phyloP scores from a whole-genome alignment of 176 grass and related monocot genomes.

The Eremochloa ophiuroides region DNA sequence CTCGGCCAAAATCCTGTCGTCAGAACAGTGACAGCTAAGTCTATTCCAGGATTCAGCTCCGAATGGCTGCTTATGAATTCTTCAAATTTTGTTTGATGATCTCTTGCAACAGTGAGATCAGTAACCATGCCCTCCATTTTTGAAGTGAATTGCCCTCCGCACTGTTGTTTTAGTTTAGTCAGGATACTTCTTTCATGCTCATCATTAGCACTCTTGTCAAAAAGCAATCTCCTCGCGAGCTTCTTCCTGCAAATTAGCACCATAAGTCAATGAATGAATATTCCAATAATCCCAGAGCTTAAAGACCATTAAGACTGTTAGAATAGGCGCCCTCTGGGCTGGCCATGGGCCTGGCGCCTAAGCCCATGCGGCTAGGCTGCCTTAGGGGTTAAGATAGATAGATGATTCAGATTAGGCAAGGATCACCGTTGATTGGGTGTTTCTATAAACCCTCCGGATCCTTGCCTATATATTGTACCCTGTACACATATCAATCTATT shows the following conservation, averaged over 20 bases:
- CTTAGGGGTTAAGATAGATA: too few species aligned
- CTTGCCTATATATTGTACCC: too few species aligned
- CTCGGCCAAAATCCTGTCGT: conserved; percentile 98
- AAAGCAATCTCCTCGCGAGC: conserved; percentile 87
- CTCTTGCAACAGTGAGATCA: conserved; percentile 75
- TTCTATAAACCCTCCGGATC: too few species aligned
- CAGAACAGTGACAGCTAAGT: conserved; percentile 72
- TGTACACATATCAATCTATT: too few species aligned
- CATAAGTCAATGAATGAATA: neutral
- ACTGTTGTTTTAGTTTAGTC: conserved; percentile 90
- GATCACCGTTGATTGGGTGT: too few species aligned
- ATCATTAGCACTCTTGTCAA: conserved; percentile 96
- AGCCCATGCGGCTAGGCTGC: too few species aligned
- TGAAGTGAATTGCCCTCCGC: conserved; percentile 91
- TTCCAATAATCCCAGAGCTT: neutral
- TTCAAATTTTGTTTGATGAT: conserved; percentile 81
- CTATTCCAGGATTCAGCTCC: conserved; percentile 68
- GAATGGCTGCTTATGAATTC: conserved; percentile 64
- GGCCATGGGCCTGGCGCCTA: too few species aligned
- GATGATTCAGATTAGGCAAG: too few species aligned
- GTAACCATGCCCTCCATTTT: conserved; percentile 99
- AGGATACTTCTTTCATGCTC: conserved; percentile 97
- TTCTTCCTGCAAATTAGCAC: conserved; percentile 72
- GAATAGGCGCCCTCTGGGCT: too few species aligned
- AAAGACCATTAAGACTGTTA: conserved; percentile 11